Evolutionary conservation across 768 basidiomycete species (phyloP), one percentile per base, ranked within the genome.

Genomic region (Lactifluus pinguis): DNA sequence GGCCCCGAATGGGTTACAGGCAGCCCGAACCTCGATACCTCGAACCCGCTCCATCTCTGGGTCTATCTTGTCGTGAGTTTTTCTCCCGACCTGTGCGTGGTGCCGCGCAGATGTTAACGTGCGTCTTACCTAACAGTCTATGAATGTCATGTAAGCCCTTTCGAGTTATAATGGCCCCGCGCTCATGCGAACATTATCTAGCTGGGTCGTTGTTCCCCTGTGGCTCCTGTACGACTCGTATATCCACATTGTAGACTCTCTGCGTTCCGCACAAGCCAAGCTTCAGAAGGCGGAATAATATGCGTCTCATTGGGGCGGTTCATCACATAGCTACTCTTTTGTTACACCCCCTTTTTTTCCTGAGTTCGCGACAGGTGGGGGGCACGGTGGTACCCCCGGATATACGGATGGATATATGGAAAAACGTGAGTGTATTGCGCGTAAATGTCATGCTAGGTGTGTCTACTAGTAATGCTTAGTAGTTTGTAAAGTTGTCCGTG

Each of bases 1-100:
- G 85, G 84, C 68, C 90, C 90, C 0, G 90, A 92, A 72, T 92
- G 89, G 89, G 74, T 92, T 50, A 84, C 80, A 1, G 88, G 87
- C 19, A 87, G 82, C 67, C 82, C 84, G 0, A 88, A 79, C 69
- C 72, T 92, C 55, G 79, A 87, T 67, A 88, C 82, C 0, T 86
- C 85, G 9, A 88, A 89, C 66, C 73, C 76, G 29, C 72, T 91
- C 39, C 80, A 84, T 68, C 77, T 90, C 55, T 92, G 88, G 88
- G 83, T 91, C 10, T 90, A 92, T 73, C 83, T 92, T 45, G 68
- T 85, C 61, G 89, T 92, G 69, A 66, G 86, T 78, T 6, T 34
- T 34, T 32, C 42, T n/a, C 11, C 9, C n/a, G 14, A n/a, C 32
- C 32, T 41, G 8, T 47, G 68, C 89, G 68, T 65, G 84, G 77